These are phyloP conservation scores for Uronychia binucleata DNA, from an alignment of 73 alveolate genomes.

Conservation along the genomic window DNA sequence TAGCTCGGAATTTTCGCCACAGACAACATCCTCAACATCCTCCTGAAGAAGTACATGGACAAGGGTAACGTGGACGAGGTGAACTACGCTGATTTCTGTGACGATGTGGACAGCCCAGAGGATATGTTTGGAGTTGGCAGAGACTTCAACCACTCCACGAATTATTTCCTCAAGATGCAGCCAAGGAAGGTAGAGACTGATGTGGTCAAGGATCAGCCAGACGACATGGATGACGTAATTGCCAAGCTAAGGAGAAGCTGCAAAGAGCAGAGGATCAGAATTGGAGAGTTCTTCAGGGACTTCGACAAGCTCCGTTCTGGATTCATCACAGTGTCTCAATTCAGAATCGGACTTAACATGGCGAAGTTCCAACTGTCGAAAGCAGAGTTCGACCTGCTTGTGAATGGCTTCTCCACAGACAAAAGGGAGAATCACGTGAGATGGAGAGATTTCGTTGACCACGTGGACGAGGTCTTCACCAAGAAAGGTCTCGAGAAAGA, in stretches of 20 bases:
- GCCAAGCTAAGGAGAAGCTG: constrained; percentile 80
- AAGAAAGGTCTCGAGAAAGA: constrained; percentile 87
- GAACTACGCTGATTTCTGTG: constrained; percentile 86
- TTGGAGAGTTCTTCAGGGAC: constrained; percentile 94
- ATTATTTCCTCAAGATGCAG: constrained; percentile 55
- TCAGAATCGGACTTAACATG: constrained; percentile 93
- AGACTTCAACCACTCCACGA: constrained; percentile 59
- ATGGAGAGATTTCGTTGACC: constrained; percentile 92
- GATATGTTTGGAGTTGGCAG: constrained; percentile 81
- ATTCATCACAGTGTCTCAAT: constrained; percentile 81
- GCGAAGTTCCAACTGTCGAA: constrained; percentile 85
- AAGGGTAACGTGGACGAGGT: constrained; percentile 92
- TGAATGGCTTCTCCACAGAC: constrained; percentile 65
- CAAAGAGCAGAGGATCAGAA: constrained; percentile 82
- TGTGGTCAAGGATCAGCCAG: constrained; percentile 74
- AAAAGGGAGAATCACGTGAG: constrained; percentile 71
- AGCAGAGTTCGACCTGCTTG: constrained; percentile 81
- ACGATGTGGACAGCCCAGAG: constrained; percentile 87
- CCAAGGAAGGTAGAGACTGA: constrained; percentile 62
- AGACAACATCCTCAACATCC: constrained; percentile 64
- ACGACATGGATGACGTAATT: constrained; percentile 88
- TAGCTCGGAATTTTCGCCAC: constrained; percentile 75
- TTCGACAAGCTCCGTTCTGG: constrained; percentile 95
- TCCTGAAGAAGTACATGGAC: constrained; percentile 86
- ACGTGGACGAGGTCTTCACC: constrained; percentile 88